Evolutionary conservation across 75 land plant genomes (phyloP), one percentile per base, ranked within the genome.

Genomic region (Pinus taeda): DNA sequence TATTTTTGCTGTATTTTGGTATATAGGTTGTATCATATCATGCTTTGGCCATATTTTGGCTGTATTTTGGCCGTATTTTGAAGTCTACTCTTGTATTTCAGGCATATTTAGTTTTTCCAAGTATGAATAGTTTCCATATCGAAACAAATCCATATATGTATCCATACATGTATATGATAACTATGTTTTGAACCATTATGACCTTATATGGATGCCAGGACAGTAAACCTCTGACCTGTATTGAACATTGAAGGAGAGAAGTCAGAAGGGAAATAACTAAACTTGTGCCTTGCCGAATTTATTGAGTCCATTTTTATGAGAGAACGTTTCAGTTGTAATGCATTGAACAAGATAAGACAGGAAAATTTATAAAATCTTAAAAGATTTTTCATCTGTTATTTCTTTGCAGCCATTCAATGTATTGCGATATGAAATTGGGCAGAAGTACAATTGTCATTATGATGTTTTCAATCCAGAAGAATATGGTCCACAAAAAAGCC

Each of bases 401-500:
- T n/a, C 58, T 42, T 82, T 83, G 83, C 93, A 95, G 99, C 89
- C 95, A 74, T 97, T 92, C 81, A 97, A 97, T 83, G 82, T 97
- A 9, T 85, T 97, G 74, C 90, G 99, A 0, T 97, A 97, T 80
- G 90, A 97, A 75, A 82, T 89, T 67, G 98, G 99, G 42, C 98
- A 97, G 86, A 95, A 83, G 74, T 97, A 95, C 79, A 75, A 89
- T 57, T 90, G 92, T 62, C 99, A 97, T 66, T 97, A 95, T 85
- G 99, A 97, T 79, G 93, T 86, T 21, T 97, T 97, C 77, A 85
- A 91, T 83, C 98, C 99, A 20, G 77, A 89, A 58, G 95, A 97
- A 85, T 97, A 97, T 80, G 98, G 99, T 33, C 98, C 98, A 77
- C 98, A 97, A 77, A 95, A 93, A 83, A 97, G 95, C 81, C 99